Evolutionary conservation across 139 green algal genomes (phyloP), one percentile per base, ranked within the genome.

Genomic region (Coelastrella sp.): DNA sequence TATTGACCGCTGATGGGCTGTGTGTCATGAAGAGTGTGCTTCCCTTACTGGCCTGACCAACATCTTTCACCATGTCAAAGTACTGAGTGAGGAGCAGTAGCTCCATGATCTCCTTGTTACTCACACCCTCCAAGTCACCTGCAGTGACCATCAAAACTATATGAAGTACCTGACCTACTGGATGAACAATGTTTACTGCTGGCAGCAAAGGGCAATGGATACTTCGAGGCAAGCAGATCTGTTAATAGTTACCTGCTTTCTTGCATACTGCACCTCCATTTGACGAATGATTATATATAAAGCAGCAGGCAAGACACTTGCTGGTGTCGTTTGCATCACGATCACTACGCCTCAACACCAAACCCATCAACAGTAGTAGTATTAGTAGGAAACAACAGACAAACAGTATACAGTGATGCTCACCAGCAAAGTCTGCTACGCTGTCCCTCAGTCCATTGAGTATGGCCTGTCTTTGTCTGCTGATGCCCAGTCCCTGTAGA

Each of bases 381-480:
- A 11, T 15, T 57, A 2, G 48, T 57, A 23, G 1, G 0, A 15
- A 15, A 11, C 53, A 9, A 64, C 21, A 32, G 19, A 64, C 53
- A 25, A 25, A 32, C 21, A 32, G 17, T 34, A 34, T 9, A 34
- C 53, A 32, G 21, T 27, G 17, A 64, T 3, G 6, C 25, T 8
- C 15, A 63, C 53, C 53, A 34, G 6, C 53, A 64, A 84, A 84
- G 27, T 88, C 74, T 35, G 92, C 51, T 27, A 98, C 95, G 34
- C 83, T 93, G 85, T 98, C 95, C 0, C 93, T 86, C 69, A 98
- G 89, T 21, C 95, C 95, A 30, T 91, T 88, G 25, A 98, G 91
- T 66, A 98, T 98, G 51, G 95, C 95, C 83, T 74, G 66, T 23
- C 83, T 60, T 73, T 88, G 79, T 25, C 84, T 72, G 62, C 71